Conservation (phyloP, 352 stramenopile genomes). For the Vaucheria bursata region DNA sequence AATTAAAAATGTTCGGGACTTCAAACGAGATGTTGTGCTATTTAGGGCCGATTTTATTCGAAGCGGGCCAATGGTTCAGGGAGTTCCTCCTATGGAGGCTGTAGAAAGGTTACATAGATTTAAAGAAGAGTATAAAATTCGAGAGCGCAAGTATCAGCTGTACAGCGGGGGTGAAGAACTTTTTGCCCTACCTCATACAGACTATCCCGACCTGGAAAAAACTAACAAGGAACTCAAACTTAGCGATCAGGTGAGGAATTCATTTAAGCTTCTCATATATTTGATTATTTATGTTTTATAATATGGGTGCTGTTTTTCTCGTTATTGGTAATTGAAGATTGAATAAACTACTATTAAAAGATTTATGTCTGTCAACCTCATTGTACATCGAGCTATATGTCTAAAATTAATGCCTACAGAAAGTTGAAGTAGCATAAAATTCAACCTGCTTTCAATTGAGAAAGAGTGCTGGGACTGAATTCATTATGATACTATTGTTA, state of each 20-base stretch:
- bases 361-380: too few species aligned
- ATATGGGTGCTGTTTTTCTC: too few species aligned
- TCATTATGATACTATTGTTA: too few species aligned
- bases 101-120: conserved; percentile 92
- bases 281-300: too few species aligned
- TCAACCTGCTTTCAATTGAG: too few species aligned
- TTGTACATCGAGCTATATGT: too few species aligned
- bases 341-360: too few species aligned
- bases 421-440: too few species aligned
- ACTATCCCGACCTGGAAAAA: conserved; percentile 89
- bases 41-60: conserved; percentile 89
- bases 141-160: conserved; percentile 91
- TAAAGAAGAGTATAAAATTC: conserved; percentile 94
- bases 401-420: too few species aligned
- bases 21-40: conserved; percentile 89
- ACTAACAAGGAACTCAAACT: conserved; percentile 94
- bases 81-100: conserved; percentile 85
- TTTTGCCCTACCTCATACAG: conserved; percentile 87
- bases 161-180: conserved; percentile 89
- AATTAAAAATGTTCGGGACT: conserved; percentile 87
- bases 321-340: too few species aligned
- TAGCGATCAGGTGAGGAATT: conserved; percentile 54
- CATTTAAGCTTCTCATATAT: too few species aligned
- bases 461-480: too few species aligned
- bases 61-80: conserved; percentile 92